Evolutionary conservation across 768 basidiomycete genomes (phyloP), one percentile per base, ranked within the genome.

Genomic region (Suillus alpinus): DNA sequence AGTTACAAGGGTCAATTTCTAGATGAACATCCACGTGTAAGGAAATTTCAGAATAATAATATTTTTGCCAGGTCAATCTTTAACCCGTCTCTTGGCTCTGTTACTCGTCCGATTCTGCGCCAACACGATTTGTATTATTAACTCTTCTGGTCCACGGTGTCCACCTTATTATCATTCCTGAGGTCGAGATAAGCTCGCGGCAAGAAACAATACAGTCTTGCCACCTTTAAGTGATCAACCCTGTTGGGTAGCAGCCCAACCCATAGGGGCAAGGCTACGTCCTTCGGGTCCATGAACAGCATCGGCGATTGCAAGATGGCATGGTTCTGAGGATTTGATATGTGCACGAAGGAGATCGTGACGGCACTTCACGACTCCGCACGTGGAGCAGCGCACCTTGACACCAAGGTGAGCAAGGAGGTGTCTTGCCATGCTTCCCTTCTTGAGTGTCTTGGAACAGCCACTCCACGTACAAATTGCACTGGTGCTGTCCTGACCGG

Each of bases 371-470:
- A 47, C 23, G 23, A 47, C 14, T 47, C 46, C 23, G 3, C 46
- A 47, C 6, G 6, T 23, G 6, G 61, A 53, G 49, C 61, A 62
- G 4, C 23, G 31, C 18, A 39, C 36, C 20, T 34, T 53, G 20
- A 58, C 50, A 16, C 39, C 40, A 10, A 62, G 32, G n/a, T 62
- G 61, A 23, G 61, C 46, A 40, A 58, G 51, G 6, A 62, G 18
- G 37, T 62, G 61, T 36, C 61, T 49, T 14, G 50, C 10, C 29
- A 62, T 62, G 57, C 61, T 62, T 18, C 49, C 50, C 8, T 23
- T 29, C 46, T 59, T 62, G 31, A 49, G 40, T 4, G 36, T 44
- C 5, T 62, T 39, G 16, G 18, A 10, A 34, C 61, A 62, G n/a
- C 29, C 29, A 5, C 13, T n/a, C 61, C 61, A 62, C 2, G 23